Conservation (phyloP, 2,329 filamentous ascomycete species). For the Diaporthe vaccinii region DNA sequence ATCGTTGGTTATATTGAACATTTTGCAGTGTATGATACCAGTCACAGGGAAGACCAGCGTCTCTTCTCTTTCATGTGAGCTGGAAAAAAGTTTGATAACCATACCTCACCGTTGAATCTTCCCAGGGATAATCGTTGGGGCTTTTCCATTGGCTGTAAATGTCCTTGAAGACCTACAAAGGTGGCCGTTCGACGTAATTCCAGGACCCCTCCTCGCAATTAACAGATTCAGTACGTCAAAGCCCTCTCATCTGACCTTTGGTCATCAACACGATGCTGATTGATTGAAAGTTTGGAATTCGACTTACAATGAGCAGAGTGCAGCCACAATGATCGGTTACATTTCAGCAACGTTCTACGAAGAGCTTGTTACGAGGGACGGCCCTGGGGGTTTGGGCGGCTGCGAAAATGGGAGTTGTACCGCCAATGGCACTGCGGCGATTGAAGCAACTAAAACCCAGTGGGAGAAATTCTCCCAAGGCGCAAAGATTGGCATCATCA, state of each 20-base stretch:
- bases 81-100: background rate
- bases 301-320: fast-evolving
- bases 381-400: too few relatives aligned
- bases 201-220: too few relatives aligned
- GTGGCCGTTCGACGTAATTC: too few relatives aligned
- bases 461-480: background rate
- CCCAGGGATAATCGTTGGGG: background rate
- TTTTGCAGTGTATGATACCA: background rate
- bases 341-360: background rate
- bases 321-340: background rate
- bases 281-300: fast-evolving
- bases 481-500: slow-evolving; percentile 9
- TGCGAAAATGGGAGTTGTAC: too few relatives aligned
- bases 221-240: too few relatives aligned
- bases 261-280: too few relatives aligned
- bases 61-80: background rate
- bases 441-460: background rate
- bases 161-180: too few relatives aligned
- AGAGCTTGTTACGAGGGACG: background rate
- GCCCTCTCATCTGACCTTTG: too few relatives aligned
- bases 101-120: background rate
- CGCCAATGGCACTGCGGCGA: background rate
- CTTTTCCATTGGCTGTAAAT: background rate
- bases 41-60: too few relatives aligned
- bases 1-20: background rate